These are phyloP conservation scores for Malus sylvestris DNA, from an alignment of 306 rosid genomes.

Conservation along the genomic window DNA sequence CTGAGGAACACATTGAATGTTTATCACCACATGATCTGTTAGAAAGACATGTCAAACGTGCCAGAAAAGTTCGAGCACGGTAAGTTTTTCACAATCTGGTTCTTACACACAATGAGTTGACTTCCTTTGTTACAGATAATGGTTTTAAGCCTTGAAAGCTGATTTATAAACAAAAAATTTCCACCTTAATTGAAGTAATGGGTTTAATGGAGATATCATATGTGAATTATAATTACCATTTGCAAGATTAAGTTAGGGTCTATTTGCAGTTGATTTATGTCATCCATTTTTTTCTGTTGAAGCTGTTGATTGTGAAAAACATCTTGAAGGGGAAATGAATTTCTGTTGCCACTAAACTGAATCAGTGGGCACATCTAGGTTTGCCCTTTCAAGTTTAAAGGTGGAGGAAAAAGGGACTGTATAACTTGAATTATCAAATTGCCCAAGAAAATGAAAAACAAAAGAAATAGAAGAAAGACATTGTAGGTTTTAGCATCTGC, in stretches of 20 bases:
- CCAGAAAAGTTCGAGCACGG: constrained; percentile 82
- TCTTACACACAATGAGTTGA: not conserved
- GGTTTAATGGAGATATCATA: not conserved
- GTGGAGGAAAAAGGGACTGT: not conserved
- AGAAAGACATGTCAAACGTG: constrained; percentile 62
- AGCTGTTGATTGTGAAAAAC: not conserved
- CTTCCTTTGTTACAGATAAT: not conserved
- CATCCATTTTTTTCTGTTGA: not conserved
- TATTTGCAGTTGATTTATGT: not conserved
- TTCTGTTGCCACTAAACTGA: not conserved
- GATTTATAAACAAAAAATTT: not conserved
- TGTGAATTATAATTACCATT: not conserved
- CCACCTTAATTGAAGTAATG: not conserved
- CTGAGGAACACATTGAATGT: constrained; percentile 40
- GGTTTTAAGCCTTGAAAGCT: not conserved
- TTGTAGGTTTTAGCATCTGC: not conserved
- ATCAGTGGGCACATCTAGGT: not conserved
- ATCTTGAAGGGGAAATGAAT: not conserved
- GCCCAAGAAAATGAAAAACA: not conserved
- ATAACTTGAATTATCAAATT: not conserved
- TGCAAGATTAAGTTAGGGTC: not conserved
- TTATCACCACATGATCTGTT: constrained; percentile 49
- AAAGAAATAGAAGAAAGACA: not conserved
- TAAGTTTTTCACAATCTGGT: constrained; percentile 25
- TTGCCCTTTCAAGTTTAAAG: not conserved